Conservation (phyloP, 129 eudicot species). For the carrot (Daucus carota) region DNA sequence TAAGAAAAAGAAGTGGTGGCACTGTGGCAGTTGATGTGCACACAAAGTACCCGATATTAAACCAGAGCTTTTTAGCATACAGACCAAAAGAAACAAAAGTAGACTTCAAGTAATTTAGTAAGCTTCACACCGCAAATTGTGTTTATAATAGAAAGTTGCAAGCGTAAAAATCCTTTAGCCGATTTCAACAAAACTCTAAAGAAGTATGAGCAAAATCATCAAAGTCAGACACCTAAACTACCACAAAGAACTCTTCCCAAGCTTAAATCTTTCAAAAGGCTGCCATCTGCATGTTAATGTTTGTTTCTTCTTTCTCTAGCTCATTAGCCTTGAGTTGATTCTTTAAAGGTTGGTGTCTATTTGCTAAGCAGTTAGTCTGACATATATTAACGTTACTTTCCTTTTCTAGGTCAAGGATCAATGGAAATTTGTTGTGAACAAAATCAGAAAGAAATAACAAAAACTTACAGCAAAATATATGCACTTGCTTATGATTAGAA, state of each 20-base stretch:
- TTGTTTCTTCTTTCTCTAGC: neutral
- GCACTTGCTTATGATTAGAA: conserved; percentile 60
- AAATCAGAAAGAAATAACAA: neutral
- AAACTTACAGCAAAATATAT: conserved; percentile 63
- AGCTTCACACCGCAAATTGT: neutral
- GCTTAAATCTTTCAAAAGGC: neutral
- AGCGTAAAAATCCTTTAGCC: neutral
- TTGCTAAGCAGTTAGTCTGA: neutral
- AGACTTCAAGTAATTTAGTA: neutral
- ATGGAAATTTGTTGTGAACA: neutral
- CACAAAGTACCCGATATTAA: neutral
- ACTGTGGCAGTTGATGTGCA: neutral
- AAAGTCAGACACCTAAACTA: conserved; percentile 1
- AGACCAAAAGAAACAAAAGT: neutral
- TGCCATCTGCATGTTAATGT: neutral
- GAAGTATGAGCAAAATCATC: neutral
- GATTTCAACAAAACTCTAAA: neutral
- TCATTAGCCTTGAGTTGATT: neutral
- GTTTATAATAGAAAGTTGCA: neutral
- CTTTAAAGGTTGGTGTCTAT: neutral
- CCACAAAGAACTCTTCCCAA: neutral
- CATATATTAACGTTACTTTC: neutral
- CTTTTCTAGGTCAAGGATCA: neutral
- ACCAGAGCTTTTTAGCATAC: neutral
- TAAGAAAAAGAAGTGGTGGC: too few relatives aligned